Conservation (phyloP, 169 alveolate species). For the Plasmodium gaboni region DNA sequence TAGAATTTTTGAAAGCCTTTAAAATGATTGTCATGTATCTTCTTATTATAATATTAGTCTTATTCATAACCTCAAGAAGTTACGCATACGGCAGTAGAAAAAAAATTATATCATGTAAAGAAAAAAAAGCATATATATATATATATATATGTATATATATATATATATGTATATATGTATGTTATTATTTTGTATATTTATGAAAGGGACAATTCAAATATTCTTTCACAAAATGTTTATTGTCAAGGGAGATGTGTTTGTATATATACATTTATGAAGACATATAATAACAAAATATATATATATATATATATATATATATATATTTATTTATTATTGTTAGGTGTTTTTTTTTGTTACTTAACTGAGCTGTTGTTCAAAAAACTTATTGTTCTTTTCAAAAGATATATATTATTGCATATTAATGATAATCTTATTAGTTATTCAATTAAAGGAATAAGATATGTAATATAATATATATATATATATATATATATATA, state of each 20-base stretch:
- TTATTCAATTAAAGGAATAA: constrained; percentile 49
- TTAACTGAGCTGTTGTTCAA: constrained; percentile 39
- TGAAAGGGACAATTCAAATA: too few relatives aligned
- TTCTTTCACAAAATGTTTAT: too few relatives aligned
- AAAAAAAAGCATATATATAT: not conserved
- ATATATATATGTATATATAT: constrained; percentile 5
- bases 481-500: not conserved
- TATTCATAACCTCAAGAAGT: constrained; percentile 59
- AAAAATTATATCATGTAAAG: constrained; percentile 62
- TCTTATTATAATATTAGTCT: constrained; percentile 19
- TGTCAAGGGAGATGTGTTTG: not conserved
- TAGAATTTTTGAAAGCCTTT: constrained; percentile 70
- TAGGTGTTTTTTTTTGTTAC: constrained; percentile 54
- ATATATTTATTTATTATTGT: not conserved
- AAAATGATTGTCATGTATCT: constrained; percentile 33
- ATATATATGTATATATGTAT: constrained; percentile 2
- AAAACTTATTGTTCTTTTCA: constrained; percentile 32
- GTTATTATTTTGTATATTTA: not conserved
- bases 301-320: constrained; percentile 2
- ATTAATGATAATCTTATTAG: constrained; percentile 27
- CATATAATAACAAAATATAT: not conserved
- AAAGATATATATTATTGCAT: constrained; percentile 6
- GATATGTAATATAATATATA: constrained; percentile 42
- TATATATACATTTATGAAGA: not conserved
- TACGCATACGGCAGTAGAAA: constrained; percentile 47